Percentiles rank a stretch among this genome's conserved stretches.
phyloP scores from a whole-genome alignment of 2,329 filamentous ascomycete genomes.

The Rutstroemia sp. region DNA sequence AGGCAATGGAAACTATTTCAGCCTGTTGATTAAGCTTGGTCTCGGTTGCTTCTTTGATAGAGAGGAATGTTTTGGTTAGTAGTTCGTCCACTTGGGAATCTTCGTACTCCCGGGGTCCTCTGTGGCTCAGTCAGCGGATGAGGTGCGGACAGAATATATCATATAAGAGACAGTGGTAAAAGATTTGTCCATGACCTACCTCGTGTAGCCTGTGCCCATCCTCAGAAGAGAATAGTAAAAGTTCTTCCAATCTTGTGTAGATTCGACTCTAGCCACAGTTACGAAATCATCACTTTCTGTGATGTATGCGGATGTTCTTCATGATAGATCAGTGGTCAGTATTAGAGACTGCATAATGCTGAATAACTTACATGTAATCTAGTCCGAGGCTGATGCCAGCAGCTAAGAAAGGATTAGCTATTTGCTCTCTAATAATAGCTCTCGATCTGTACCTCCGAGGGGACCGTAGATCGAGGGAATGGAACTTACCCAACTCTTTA shows the following conservation, averaged over 20 bases:
- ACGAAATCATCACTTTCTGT: background rate
- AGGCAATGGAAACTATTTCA: background rate
- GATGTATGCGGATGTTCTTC: background rate
- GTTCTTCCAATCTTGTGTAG: background rate
- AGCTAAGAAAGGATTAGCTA: background rate
- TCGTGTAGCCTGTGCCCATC: background rate
- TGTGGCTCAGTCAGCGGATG: background rate
- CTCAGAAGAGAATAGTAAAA: background rate
- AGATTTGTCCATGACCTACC: background rate
- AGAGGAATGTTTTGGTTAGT: background rate
- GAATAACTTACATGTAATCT: background rate
- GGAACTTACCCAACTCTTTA: too few species aligned
- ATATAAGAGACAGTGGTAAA: background rate
- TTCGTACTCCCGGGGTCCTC: background rate
- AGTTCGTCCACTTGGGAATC: background rate
- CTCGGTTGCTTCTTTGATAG: background rate
- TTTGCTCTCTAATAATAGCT: background rate
- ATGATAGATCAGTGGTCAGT: background rate
- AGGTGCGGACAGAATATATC: background rate
- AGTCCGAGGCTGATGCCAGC: background rate
- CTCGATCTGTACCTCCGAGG: too few species aligned
- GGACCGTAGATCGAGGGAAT: too few species aligned
- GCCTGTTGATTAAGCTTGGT: background rate
- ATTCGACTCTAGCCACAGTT: background rate
- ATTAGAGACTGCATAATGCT: background rate